phyloP scores from a whole-genome alignment of 225 moss, liverwort and hornwort species.

The Bryoerythrophyllum caledonicum region DNA sequence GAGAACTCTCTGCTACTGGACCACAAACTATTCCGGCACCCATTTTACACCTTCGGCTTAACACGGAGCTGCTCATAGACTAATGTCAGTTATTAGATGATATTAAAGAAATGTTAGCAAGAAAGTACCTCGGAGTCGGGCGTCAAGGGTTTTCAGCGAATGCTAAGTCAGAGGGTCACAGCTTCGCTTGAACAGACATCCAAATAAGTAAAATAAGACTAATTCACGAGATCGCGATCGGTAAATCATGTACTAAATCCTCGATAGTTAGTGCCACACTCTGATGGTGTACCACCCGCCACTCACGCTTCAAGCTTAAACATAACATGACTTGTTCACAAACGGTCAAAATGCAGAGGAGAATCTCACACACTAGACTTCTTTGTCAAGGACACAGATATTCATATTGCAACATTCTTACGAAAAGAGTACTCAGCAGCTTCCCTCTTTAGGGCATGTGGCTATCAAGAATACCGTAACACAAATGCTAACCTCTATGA shows the following conservation, averaged over 20 bases:
- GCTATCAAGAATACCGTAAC: slow-evolving; percentile 30
- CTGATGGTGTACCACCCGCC: slow-evolving; percentile 1
- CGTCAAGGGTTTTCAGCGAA: slow-evolving; percentile 38
- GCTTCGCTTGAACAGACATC: slow-evolving; percentile 45
- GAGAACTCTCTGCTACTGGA: not conserved
- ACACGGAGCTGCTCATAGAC: slow-evolving; percentile 21
- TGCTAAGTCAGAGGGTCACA: slow-evolving; percentile 45
- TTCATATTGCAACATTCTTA: slow-evolving; percentile 25
- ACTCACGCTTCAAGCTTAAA: slow-evolving; percentile 14
- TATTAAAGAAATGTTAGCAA: slow-evolving; percentile 47
- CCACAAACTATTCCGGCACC: not conserved
- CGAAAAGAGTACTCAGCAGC: slow-evolving; percentile 21
- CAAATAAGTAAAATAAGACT: slow-evolving; percentile 15
- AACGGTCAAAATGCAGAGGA: slow-evolving; percentile 20
- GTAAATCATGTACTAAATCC: slow-evolving; percentile 29
- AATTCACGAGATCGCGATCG: slow-evolving; percentile 20
- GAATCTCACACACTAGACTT: slow-evolving; percentile 18
- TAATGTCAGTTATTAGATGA: slow-evolving; percentile 39
- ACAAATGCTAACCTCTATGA: slow-evolving; percentile 27
- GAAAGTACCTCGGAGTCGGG: slow-evolving; percentile 45
- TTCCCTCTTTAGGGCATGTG: slow-evolving; percentile 31
- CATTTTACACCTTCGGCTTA: slow-evolving; percentile 5
- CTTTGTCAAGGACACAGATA: slow-evolving; percentile 18
- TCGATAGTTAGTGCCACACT: slow-evolving; percentile 25
- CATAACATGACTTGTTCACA: slow-evolving; percentile 16